A percentile compares a stretch with the other conserved stretches of the same genome.
These are phyloP conservation scores for Fusarium pininemorale DNA, from an alignment of 2,329 filamentous ascomycete species.

Conservation along the genomic window DNA sequence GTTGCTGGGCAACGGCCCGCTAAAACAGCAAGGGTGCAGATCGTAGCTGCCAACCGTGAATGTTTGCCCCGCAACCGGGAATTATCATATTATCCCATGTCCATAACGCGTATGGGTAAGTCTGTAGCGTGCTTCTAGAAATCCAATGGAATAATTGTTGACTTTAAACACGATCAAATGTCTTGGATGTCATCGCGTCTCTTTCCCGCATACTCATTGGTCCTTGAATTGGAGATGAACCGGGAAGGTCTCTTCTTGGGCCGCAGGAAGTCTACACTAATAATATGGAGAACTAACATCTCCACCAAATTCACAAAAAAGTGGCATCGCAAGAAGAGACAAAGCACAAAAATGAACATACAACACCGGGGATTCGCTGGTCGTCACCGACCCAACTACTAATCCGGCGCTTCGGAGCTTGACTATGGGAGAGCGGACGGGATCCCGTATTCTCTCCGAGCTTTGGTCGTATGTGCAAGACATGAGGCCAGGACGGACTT, in stretches of 20 bases:
- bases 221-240: background rate
- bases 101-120: conserved; percentile 6
- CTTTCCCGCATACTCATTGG: background rate
- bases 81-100: conserved; percentile 8
- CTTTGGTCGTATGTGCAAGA: conserved; percentile 9
- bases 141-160: conserved; percentile 15
- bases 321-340: background rate
- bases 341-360: background rate
- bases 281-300: background rate
- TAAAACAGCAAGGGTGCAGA: conserved; percentile 29
- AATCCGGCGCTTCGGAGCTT: conserved; percentile 18
- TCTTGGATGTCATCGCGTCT: background rate
- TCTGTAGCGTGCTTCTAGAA: conserved; percentile 6
- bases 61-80: conserved; percentile 25
- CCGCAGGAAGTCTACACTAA: background rate
- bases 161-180: background rate
- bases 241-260: background rate
- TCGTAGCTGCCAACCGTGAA: conserved; percentile 30
- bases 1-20: conserved; percentile 43
- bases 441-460: conserved; percentile 18
- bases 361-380: conserved; percentile 15
- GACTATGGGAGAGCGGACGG: conserved; percentile 13
- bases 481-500: background rate
- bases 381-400: conserved; percentile 17
- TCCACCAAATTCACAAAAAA: background rate